phyloP scores from a whole-genome alignment of 176 grass and related monocot species.

The Cenchrus fungigraminus region DNA sequence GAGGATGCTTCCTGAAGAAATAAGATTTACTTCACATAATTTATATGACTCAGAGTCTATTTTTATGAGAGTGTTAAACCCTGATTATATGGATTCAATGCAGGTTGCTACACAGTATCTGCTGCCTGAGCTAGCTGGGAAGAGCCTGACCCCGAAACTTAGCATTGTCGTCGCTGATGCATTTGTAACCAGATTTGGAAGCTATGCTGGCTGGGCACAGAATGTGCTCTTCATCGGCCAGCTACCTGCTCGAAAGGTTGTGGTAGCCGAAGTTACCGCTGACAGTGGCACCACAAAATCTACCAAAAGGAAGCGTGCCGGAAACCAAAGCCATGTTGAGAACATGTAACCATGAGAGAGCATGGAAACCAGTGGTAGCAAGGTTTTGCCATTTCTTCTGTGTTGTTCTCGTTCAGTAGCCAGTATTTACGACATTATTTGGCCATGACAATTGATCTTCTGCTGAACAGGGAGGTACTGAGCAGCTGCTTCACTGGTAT shows the following conservation, averaged over 20 bases:
- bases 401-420: neutral
- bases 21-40: neutral
- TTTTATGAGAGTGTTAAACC: constrained; percentile 22
- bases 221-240: constrained; percentile 95
- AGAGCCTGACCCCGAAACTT: constrained; percentile 71
- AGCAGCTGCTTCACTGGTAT: neutral
- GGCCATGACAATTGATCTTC: neutral
- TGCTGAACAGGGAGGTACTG: neutral
- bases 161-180: constrained; percentile 65
- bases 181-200: constrained; percentile 87
- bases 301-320: constrained; percentile 56
- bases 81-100: constrained; percentile 19
- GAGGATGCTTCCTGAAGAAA: constrained; percentile 1
- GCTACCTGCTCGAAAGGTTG: constrained; percentile 60
- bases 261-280: constrained; percentile 6
- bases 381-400: constrained; percentile 22
- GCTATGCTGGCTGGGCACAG: constrained; percentile 93
- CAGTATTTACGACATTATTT: neutral
- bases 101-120: constrained; percentile 89
- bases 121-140: constrained; percentile 75
- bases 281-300: constrained; percentile 17
- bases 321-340: neutral
- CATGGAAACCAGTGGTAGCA: neutral
- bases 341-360: neutral
- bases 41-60: constrained; percentile 5